These are phyloP conservation scores for Scytalidium lignicola DNA, from an alignment of 2,329 filamentous ascomycete genomes.

Conservation along the genomic window DNA sequence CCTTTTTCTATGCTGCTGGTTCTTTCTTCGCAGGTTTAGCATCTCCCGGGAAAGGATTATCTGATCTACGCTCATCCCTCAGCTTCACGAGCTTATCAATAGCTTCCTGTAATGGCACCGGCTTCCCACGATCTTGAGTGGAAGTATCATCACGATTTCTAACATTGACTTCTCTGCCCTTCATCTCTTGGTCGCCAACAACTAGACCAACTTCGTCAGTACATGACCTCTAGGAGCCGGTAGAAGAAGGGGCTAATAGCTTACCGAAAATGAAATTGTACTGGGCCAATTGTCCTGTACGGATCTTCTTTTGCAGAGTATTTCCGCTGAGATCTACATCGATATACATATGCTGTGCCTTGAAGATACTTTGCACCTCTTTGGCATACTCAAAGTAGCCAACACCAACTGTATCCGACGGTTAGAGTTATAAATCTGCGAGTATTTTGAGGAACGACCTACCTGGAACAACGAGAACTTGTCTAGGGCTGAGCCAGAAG, in stretches of 20 bases:
- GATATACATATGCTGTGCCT: slow-evolving; percentile 62
- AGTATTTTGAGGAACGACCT: not conserved
- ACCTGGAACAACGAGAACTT: slow-evolving; percentile 68
- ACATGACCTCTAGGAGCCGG: not conserved
- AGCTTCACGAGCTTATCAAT: slow-evolving; percentile 50
- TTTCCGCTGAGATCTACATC: slow-evolving; percentile 70
- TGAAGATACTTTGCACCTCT: slow-evolving; percentile 66
- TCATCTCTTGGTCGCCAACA: slow-evolving; percentile 57
- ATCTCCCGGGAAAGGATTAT: slow-evolving; percentile 33
- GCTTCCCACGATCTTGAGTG: slow-evolving; percentile 56
- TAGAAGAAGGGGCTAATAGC: slow-evolving; percentile 16
- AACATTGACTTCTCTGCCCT: slow-evolving; percentile 56
- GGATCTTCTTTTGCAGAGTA: slow-evolving; percentile 86
- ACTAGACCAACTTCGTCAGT: slow-evolving; percentile 33
- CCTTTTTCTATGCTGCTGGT: slow-evolving; percentile 1
- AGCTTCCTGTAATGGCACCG: slow-evolving; percentile 51
- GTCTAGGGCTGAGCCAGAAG: slow-evolving; percentile 81
- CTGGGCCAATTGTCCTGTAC: slow-evolving; percentile 71
- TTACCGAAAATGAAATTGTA: slow-evolving; percentile 79
- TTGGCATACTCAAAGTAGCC: slow-evolving; percentile 67
- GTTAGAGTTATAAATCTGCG: not conserved
- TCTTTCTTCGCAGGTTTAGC: slow-evolving; percentile 9
- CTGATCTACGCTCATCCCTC: slow-evolving; percentile 37
- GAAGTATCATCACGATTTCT: slow-evolving; percentile 59
- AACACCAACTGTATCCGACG: slow-evolving; percentile 52